Base-by-base conservation (phyloP, 1,284 basidiomycete genomes). In the Coriolopsis trogii region DNA sequence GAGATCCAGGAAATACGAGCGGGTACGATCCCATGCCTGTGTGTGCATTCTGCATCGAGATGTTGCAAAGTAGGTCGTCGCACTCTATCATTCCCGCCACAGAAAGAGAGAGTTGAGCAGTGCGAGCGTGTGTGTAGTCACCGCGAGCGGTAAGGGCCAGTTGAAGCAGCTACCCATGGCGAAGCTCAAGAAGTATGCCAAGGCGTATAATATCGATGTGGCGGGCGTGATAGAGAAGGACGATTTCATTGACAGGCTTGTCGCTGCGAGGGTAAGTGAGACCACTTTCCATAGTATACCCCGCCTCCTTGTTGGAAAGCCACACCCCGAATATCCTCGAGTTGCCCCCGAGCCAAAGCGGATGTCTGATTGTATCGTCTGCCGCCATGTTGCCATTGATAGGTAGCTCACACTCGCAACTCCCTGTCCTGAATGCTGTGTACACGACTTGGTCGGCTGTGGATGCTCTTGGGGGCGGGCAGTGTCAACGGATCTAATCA, bases 11-110 rank as follows among this genome's bases (percentile, higher is more conserved):
- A 2, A 51, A 64, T 18, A 71, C 74, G 6, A 68, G 72, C 21
- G 87, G 88, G 2, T 85, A 89, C 65, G 84, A 87, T 61, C 60
- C 72, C 6, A 76, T 80, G 55, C 70, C 76, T 26, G 88, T 91
- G 21, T 91, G 88, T 61, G 82, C 74, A 2, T 89, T 75, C 64
- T 91, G 88, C 67, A 82, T 89, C 37, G 87, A 89, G 49, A 75
- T 79, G 61, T 68, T 91, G 25, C 81, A 69, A 38, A 80, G 88
- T 91, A 65, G 49, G 86, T 75, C 25, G 31, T 48, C 51, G 13
- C 21, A 30, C 31, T 43, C 46, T 16, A 1, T 43, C 29, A n/a
- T n/a, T n/a, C n/a, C n/a, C n/a, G 36, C 9, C 36, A 20, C 5
- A 18, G 40, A 18, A 29, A 24, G 38, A 13, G 25, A 30, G 25